Evolutionary conservation across 768 basidiomycete species (phyloP).

Genomic region (Suillus discolor): DNA sequence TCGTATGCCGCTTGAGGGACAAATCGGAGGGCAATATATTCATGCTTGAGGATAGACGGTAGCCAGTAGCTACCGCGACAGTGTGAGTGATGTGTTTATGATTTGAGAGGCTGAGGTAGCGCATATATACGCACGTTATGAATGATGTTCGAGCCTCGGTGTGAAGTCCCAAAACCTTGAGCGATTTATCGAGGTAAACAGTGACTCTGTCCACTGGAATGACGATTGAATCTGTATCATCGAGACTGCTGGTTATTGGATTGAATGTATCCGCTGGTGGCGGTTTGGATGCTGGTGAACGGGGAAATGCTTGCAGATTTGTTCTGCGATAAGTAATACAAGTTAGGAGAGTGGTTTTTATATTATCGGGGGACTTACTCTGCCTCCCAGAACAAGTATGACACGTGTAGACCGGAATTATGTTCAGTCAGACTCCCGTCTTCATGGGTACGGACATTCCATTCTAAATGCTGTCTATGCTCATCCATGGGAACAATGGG

Average conservation of each 20-base stretch:
- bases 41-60: background rate
- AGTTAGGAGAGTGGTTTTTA: background rate
- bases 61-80: background rate
- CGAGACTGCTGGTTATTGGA: background rate
- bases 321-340: background rate
- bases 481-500: too few species aligned
- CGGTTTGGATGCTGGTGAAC: background rate
- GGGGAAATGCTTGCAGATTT: background rate
- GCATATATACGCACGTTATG: background rate
- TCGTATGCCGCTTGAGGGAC: background rate
- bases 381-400: background rate
- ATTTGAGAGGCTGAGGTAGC: background rate
- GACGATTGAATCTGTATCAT: background rate
- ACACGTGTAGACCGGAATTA: background rate
- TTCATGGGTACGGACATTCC: background rate
- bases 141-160: background rate
- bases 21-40: background rate
- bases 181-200: background rate
- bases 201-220: background rate
- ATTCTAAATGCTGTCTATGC: background rate
- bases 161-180: background rate
- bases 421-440: background rate
- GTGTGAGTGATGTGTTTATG: background rate
- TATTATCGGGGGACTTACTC: background rate
- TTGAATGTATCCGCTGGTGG: background rate